These are phyloP conservation scores for Leishmania guyanensis DNA, from an alignment of 208 protist species.

Conservation along the genomic window DNA sequence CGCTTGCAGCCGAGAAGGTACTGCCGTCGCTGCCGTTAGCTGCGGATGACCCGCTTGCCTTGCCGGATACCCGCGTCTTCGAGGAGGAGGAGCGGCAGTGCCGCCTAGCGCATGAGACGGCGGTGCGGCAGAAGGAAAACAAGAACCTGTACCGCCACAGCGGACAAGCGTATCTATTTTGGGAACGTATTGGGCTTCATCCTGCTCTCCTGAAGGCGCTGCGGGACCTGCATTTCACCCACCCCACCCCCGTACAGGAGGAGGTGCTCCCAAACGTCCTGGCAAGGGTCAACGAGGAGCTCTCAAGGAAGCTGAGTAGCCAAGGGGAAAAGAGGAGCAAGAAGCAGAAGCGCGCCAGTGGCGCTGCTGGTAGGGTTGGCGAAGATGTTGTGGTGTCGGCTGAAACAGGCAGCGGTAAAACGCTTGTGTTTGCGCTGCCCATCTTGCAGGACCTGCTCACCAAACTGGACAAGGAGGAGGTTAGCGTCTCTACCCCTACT, in stretches of 20 bases:
- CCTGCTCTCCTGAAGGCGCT: slow-evolving; percentile 68
- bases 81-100: slow-evolving; percentile 41
- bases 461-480: slow-evolving; percentile 25
- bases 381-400: slow-evolving; percentile 92
- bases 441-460: slow-evolving; percentile 75
- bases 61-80: slow-evolving; percentile 38
- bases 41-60: slow-evolving; percentile 42
- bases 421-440: slow-evolving; percentile 98
- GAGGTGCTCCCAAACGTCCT: slow-evolving; percentile 76
- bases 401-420: slow-evolving; percentile 96
- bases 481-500: background rate
- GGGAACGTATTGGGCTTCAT: slow-evolving; percentile 80
- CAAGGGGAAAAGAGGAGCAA: slow-evolving; percentile 22
- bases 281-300: slow-evolving; percentile 12
- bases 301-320: slow-evolving; percentile 11
- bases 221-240: slow-evolving; percentile 70
- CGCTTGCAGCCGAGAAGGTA: slow-evolving; percentile 24
- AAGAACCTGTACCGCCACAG: slow-evolving; percentile 84
- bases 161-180: slow-evolving; percentile 79
- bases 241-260: slow-evolving; percentile 88
- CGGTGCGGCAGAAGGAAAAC: slow-evolving; percentile 26
- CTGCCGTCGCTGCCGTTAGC: slow-evolving; percentile 48
- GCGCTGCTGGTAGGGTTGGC: background rate
- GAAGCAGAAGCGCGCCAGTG: slow-evolving; percentile 14
- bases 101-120: slow-evolving; percentile 24